A percentile compares a stretch with the other conserved stretches of the same genome.
phyloP scores from a whole-genome alignment of 1,139 yeast species.

The Geotrichum klebahnii region DNA sequence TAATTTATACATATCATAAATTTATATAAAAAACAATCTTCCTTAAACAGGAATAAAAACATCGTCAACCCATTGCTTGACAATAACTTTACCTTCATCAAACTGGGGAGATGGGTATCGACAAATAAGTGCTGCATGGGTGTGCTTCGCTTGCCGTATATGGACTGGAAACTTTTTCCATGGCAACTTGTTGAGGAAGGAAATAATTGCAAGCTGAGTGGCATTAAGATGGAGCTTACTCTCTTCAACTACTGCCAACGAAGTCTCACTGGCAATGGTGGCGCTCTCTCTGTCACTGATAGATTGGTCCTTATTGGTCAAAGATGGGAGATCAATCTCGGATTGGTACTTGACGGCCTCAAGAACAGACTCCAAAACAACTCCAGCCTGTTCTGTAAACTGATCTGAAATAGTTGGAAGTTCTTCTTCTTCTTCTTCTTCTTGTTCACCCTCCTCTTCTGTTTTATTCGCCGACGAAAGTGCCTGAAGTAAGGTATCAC shows the following conservation, averaged over 20 bases:
- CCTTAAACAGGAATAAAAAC: too few relatives aligned
- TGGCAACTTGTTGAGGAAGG: slow-evolving; percentile 51
- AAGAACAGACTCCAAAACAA: slow-evolving; percentile 44
- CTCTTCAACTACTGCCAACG: too few relatives aligned
- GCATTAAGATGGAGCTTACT: slow-evolving; percentile 20
- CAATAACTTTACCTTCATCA: slow-evolving; percentile 65
- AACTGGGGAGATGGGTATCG: slow-evolving; percentile 51
- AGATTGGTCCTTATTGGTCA: too few relatives aligned
- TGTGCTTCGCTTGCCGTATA: slow-evolving; percentile 57
- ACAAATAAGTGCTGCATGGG: slow-evolving; percentile 81
- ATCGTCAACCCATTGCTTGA: slow-evolving; percentile 57
- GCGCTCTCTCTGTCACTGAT: too few relatives aligned
- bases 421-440: not conserved
- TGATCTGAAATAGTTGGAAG: not conserved
- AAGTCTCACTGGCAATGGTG: too few relatives aligned
- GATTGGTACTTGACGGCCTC: slow-evolving; percentile 28
- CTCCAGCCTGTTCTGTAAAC: slow-evolving; percentile 52
- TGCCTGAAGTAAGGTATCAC: slow-evolving; percentile 18
- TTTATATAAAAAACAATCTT: too few relatives aligned
- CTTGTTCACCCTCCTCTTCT: not conserved
- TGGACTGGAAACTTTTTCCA: slow-evolving; percentile 74
- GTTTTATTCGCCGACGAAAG: not conserved
- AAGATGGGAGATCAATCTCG: not conserved
- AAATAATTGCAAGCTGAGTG: slow-evolving; percentile 52
- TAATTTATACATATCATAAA: too few relatives aligned